phyloP scores from a whole-genome alignment of 306 rosid species.

The Acacia melanoxylon region DNA sequence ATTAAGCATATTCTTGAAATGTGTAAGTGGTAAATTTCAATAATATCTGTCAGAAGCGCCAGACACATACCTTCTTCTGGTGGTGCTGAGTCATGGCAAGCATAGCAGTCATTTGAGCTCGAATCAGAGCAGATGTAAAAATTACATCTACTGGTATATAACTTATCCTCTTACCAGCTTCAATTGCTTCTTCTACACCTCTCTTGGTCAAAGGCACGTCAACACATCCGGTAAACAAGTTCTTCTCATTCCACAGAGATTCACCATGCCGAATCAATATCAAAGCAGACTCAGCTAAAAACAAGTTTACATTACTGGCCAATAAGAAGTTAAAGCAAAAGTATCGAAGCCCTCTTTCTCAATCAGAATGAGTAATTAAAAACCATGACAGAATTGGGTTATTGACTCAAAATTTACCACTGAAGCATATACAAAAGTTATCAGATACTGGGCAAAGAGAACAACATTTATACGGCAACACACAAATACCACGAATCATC shows the following conservation, averaged over 20 bases:
- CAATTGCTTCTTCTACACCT: slow-evolving; percentile 93
- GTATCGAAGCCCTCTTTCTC: not conserved
- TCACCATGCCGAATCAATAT: slow-evolving; percentile 93
- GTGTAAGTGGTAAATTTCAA: not conserved
- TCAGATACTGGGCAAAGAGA: not conserved
- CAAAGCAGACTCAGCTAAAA: slow-evolving; percentile 71
- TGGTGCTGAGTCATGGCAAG: slow-evolving; percentile 93
- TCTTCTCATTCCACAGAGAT: slow-evolving; percentile 91
- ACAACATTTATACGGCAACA: not conserved
- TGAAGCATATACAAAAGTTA: not conserved
- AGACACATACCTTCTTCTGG: slow-evolving; percentile 62
- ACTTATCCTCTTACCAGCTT: slow-evolving; percentile 96
- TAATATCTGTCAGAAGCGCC: not conserved
- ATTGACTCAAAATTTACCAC: not conserved
- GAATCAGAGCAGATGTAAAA: slow-evolving; percentile 75
- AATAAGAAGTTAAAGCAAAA: slow-evolving; percentile 6
- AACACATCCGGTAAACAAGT: slow-evolving; percentile 94
- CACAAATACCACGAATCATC: not conserved
- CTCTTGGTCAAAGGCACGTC: slow-evolving; percentile 90
- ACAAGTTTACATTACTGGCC: not conserved
- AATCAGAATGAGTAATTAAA: not conserved
- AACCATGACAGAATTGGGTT: not conserved
- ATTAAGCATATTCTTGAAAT: not conserved
- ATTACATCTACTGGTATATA: slow-evolving; percentile 83
- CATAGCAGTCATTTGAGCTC: slow-evolving; percentile 99